These are phyloP conservation scores for Trichoderma harzianum DNA, from an alignment of 2,329 filamentous ascomycete species.

Conservation along the genomic window DNA sequence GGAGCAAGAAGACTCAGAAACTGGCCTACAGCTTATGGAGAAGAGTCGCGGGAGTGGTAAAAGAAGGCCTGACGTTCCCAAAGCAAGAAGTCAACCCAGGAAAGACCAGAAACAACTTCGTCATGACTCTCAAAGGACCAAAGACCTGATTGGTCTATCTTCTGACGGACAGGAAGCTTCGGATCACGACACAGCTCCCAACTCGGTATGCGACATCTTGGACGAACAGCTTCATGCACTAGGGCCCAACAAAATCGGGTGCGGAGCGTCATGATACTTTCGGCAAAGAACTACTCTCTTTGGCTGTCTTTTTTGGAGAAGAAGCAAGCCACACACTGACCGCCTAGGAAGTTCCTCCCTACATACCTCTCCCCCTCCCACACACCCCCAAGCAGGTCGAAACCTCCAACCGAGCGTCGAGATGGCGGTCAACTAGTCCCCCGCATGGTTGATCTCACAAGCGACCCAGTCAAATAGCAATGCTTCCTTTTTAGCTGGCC, in stretches of 20 bases:
- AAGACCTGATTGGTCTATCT: neutral
- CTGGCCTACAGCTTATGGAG: slow-evolving; percentile 88
- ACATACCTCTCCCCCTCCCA: neutral
- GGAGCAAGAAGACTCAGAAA: slow-evolving; percentile 74
- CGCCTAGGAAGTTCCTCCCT: slow-evolving; percentile 9
- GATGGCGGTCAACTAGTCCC: slow-evolving; percentile 15
- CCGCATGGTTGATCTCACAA: slow-evolving; percentile 9
- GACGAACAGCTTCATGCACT: slow-evolving; percentile 24
- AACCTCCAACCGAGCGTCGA: neutral
- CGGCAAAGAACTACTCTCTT: neutral
- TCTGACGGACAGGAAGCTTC: neutral
- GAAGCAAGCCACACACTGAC: slow-evolving; percentile 9
- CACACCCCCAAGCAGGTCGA: neutral
- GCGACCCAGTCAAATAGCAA: slow-evolving; percentile 10
- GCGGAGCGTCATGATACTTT: slow-evolving; percentile 2
- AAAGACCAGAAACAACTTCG: slow-evolving; percentile 81
- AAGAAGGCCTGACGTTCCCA: slow-evolving; percentile 25
- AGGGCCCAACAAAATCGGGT: slow-evolving; percentile 25
- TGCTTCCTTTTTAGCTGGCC: neutral
- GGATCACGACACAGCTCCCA: neutral
- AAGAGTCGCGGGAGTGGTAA: slow-evolving; percentile 32
- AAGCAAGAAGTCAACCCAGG: slow-evolving; percentile 80
- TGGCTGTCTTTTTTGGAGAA: neutral
- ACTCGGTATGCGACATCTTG: neutral
- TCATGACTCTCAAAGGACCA: slow-evolving; percentile 59